Percentiles rank a stretch among this genome's conserved stretches.
Evolutionary conservation across 2,329 filamentous ascomycete genomes (phyloP).

Genomic region (Sclerotinia sclerotiorum): DNA sequence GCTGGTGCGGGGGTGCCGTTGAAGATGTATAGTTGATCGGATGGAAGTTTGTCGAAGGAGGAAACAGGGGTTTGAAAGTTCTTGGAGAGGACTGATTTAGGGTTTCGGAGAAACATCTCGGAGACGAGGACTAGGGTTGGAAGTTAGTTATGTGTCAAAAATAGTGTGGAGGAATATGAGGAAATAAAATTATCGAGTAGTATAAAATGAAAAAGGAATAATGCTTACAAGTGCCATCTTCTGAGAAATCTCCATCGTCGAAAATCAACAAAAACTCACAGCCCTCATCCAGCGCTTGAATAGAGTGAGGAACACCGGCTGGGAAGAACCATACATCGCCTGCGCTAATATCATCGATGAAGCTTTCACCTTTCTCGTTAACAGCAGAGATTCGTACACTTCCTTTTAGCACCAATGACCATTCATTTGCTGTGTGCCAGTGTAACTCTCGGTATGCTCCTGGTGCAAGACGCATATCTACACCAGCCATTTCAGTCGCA

Average conservation of each 20-base stretch:
- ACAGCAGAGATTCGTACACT: slow-evolving; percentile 53
- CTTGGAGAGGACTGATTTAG: slow-evolving; percentile 53
- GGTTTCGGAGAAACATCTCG: slow-evolving; percentile 33
- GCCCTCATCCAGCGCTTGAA: slow-evolving; percentile 56
- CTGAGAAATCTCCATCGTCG: slow-evolving; percentile 57
- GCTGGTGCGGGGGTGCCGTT: slow-evolving; percentile 50
- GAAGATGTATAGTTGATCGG: slow-evolving; percentile 53
- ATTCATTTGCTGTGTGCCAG: slow-evolving; percentile 58
- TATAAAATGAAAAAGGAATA: no score
- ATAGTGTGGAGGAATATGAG: no score
- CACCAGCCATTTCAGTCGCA: slow-evolving; percentile 53
- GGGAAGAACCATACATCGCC: slow-evolving; percentile 59
- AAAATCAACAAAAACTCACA: slow-evolving; percentile 62
- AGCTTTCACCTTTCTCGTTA: slow-evolving; percentile 51
- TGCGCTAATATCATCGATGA: slow-evolving; percentile 49
- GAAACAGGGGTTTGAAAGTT: slow-evolving; percentile 51
- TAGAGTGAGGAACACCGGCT: slow-evolving; percentile 50
- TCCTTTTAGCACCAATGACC: slow-evolving; percentile 55
- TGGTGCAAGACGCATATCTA: slow-evolving; percentile 58
- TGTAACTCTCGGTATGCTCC: slow-evolving; percentile 63
- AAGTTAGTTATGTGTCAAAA: slow-evolving; percentile 1
- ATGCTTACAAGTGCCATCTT: slow-evolving; percentile 52
- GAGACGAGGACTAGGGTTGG: slow-evolving; percentile 45
- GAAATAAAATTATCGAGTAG: neutral
- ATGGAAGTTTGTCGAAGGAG: slow-evolving; percentile 49